Percentiles rank a stretch among this genome's conserved stretches.
These are phyloP conservation scores for Cryoendolithus antarcticus DNA, from an alignment of 2,329 filamentous ascomycete genomes.

Conservation along the genomic window DNA sequence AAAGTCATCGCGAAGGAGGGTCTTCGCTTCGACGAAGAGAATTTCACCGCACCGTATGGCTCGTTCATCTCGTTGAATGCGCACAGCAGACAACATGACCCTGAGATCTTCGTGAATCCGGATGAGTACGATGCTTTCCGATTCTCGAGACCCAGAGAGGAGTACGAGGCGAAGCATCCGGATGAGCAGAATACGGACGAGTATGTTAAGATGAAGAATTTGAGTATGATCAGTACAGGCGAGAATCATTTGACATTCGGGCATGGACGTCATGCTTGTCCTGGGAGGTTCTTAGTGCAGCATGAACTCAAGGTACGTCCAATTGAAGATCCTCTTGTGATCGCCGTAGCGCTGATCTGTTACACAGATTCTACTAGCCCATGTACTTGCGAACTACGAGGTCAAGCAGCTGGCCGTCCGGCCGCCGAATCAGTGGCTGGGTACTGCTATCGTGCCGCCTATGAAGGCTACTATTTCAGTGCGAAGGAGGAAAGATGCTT, in stretches of 20 bases:
- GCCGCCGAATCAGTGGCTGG: constrained; percentile 16
- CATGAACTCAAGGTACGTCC: constrained; percentile 18
- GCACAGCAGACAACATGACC: constrained; percentile 17
- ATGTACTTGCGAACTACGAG: constrained; percentile 27
- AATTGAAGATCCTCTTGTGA: too few species aligned
- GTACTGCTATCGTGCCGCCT: constrained; percentile 10
- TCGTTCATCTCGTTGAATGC: constrained; percentile 8
- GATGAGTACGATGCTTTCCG: constrained; percentile 21
- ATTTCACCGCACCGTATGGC: constrained; percentile 15
- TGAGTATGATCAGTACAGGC: constrained; percentile 15
- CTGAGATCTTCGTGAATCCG: constrained; percentile 17
- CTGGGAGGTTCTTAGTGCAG: constrained; percentile 26
- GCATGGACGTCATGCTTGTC: constrained; percentile 21
- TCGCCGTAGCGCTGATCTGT: background rate
- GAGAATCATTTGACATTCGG: constrained; percentile 21
- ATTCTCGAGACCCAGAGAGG: constrained; percentile 15
- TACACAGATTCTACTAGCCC: constrained; percentile 24
- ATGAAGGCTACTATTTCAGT: constrained; percentile 7
- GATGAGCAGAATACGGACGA: constrained; percentile 7
- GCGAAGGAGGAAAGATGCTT: constrained; percentile 1
- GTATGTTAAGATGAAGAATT: constrained; percentile 13
- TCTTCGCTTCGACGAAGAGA: constrained; percentile 12
- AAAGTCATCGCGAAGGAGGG: constrained; percentile 18
- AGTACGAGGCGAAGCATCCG: constrained; percentile 9
- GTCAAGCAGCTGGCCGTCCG: constrained; percentile 17